These are phyloP conservation scores for Hymenoscyphus scutula DNA, from an alignment of 2,329 filamentous ascomycete genomes.

Conservation along the genomic window DNA sequence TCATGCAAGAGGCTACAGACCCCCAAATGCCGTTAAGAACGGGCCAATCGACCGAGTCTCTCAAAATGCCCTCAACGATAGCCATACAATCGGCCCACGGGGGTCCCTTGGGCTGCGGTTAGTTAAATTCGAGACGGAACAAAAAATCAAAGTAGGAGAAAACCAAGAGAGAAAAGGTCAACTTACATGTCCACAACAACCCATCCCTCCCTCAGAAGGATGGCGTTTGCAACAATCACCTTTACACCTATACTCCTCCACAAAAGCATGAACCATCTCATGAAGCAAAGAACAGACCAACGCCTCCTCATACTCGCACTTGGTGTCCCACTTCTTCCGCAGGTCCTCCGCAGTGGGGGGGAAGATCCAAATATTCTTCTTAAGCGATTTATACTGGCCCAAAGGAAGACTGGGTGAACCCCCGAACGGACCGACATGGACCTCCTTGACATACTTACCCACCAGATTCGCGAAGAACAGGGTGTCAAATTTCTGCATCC, in stretches of 20 bases:
- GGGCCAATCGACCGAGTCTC: neutral
- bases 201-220: neutral
- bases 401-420: no score
- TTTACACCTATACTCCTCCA: neutral
- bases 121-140: neutral
- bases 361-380: neutral
- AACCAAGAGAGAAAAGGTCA: neutral
- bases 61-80: neutral
- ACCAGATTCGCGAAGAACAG: neutral
- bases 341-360: neutral
- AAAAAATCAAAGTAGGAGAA: no score
- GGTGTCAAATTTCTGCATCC: neutral
- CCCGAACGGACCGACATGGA: neutral
- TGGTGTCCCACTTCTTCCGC: fast-evolving
- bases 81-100: neutral
- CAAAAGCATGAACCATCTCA: neutral
- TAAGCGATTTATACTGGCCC: neutral
- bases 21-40: neutral
- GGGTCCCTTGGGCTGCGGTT: neutral
- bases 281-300: neutral
- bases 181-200: neutral
- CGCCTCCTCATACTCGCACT: neutral
- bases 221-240: neutral
- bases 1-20: neutral
- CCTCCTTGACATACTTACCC: neutral